A percentile compares a stretch with the other conserved stretches of the same genome.
These are phyloP conservation scores for Castanea mollissima DNA, from an alignment of 306 rosid species.

Conservation along the genomic window DNA sequence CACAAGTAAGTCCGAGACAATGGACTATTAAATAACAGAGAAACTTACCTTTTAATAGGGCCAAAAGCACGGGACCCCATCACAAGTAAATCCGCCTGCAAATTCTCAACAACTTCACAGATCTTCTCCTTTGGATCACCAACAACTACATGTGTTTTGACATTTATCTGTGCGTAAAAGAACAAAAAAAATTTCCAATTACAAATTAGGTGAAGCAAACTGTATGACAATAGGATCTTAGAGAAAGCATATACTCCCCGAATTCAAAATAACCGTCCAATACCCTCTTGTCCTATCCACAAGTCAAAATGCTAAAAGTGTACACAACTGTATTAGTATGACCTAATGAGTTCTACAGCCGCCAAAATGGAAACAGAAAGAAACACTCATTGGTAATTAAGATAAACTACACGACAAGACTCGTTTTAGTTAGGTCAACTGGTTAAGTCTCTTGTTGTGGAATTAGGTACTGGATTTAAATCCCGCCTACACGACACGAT, in stretches of 20 bases:
- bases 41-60: constrained; percentile 68
- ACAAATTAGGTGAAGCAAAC: not conserved
- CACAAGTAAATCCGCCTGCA: constrained; percentile 81
- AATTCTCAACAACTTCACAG: constrained; percentile 63
- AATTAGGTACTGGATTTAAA: too few species aligned
- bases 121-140: constrained; percentile 96
- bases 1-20: constrained; percentile 14
- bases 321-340: not conserved
- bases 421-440: too few species aligned
- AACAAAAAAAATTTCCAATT: not conserved
- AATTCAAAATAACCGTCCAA: too few species aligned
- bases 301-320: not conserved
- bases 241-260: too few species aligned
- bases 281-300: too few species aligned
- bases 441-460: too few species aligned
- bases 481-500: too few species aligned
- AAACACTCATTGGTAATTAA: too few species aligned
- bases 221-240: not conserved
- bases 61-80: constrained; percentile 84
- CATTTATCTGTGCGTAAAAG: constrained; percentile 33
- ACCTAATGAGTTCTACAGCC: not conserved
- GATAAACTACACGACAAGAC: too few species aligned
- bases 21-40: not conserved
- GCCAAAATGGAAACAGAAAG: not conserved
- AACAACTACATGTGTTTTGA: constrained; percentile 62